A percentile compares a stretch with the other conserved stretches of the same genome.
Conservation (phyloP, 73 alveolate genomes). For the Durusdinium trenchii region DNA sequence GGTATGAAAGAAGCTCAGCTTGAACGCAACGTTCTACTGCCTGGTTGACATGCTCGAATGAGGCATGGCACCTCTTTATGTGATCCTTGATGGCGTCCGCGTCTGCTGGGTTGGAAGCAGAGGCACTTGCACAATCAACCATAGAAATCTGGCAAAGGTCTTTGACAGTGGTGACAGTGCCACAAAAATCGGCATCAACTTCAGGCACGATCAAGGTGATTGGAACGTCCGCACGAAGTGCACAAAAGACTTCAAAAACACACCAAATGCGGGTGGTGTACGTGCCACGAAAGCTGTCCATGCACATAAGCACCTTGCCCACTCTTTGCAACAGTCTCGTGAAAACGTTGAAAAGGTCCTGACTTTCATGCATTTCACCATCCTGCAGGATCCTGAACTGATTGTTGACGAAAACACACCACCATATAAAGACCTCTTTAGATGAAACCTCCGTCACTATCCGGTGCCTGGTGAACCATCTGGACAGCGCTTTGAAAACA, state of each 20-base stretch:
- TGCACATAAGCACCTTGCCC: slow-evolving; percentile 40
- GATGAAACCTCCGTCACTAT: neutral
- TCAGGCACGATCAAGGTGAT: slow-evolving; percentile 25
- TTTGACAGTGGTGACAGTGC: neutral
- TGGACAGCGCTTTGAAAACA: neutral
- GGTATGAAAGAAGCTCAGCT: too few species aligned
- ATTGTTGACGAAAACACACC: slow-evolving; percentile 53
- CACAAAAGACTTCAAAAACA: slow-evolving; percentile 22
- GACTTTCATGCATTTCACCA: neutral
- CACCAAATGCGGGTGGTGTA: slow-evolving; percentile 44
- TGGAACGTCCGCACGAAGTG: neutral
- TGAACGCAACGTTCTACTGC: too few species aligned
- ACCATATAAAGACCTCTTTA: slow-evolving; percentile 2
- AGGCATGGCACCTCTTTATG: neutral
- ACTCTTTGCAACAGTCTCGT: neutral
- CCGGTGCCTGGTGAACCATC: neutral
- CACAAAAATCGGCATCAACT: neutral
- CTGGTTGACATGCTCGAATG: slow-evolving; percentile 17
- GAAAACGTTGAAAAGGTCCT: neutral
- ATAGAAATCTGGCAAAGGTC: neutral
- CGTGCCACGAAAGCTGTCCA: neutral
- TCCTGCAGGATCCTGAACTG: slow-evolving; percentile 32
- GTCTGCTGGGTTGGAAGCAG: neutral
- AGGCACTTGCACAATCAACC: neutral
- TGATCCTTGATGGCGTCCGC: slow-evolving; percentile 36